A percentile compares a stretch with the other conserved stretches of the same genome.
phyloP scores from a whole-genome alignment of 352 stramenopile genomes.

The Phytophthora citrophthora region DNA sequence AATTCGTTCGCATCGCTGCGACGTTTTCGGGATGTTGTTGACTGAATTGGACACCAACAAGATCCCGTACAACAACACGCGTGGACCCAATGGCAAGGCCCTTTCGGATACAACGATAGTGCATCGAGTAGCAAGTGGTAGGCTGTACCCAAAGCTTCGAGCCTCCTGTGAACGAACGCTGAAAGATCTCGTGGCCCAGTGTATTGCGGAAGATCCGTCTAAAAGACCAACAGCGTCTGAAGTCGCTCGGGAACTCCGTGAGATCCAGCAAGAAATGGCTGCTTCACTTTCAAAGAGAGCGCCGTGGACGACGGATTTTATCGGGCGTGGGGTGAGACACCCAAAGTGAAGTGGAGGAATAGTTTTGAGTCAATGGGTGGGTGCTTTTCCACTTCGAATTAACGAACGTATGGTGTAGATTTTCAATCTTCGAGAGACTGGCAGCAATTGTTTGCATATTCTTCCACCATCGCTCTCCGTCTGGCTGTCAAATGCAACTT shows the following conservation, averaged over 20 bases:
- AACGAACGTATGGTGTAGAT: no score
- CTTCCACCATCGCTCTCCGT: slow-evolving; percentile 39
- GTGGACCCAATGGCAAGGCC: slow-evolving; percentile 36
- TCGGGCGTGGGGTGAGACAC: not conserved
- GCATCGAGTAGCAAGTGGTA: slow-evolving; percentile 44
- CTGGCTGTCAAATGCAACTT: slow-evolving; percentile 37
- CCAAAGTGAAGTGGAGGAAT: not conserved
- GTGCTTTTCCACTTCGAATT: no score
- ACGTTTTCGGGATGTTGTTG: slow-evolving; percentile 49
- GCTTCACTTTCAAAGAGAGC: not conserved
- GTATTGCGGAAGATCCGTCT: slow-evolving; percentile 1
- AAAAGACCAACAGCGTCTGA: slow-evolving; percentile 12
- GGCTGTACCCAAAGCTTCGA: slow-evolving; percentile 21
- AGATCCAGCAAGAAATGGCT: slow-evolving; percentile 21
- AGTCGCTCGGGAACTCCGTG: slow-evolving; percentile 15
- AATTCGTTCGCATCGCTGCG: no score
- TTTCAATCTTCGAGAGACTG: slow-evolving; percentile 31
- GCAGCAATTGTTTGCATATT: slow-evolving; percentile 56
- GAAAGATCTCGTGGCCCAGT: slow-evolving; percentile 13
- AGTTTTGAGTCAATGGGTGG: no score
- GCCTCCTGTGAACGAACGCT: slow-evolving; percentile 3
- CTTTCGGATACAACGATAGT: slow-evolving; percentile 55
- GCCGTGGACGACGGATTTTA: slow-evolving; percentile 9
- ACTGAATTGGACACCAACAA: slow-evolving; percentile 51
- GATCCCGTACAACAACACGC: slow-evolving; percentile 42